Conservation (phyloP, 768 basidiomycete species). For the Pisolithus albus region DNA sequence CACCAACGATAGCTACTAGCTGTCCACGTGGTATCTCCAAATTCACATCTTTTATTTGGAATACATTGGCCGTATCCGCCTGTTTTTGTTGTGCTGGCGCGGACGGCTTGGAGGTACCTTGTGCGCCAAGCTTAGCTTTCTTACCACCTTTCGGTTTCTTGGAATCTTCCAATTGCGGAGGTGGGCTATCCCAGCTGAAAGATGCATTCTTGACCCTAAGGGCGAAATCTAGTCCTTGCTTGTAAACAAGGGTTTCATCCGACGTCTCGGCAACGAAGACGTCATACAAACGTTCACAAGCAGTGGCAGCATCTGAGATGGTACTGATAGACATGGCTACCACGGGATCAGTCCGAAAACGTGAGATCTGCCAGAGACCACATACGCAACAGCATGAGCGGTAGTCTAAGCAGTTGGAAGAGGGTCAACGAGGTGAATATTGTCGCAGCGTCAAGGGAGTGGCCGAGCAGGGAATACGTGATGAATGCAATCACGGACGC, state of each 20-base stretch:
- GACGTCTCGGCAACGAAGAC: conserved; percentile 83
- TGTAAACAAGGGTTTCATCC: conserved; percentile 48
- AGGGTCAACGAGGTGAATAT: conserved; percentile 82
- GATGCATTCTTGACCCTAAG: conserved; percentile 60
- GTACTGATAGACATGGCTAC: conserved; percentile 63
- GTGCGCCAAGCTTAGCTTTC: conserved; percentile 4
- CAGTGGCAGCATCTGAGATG: conserved; percentile 82
- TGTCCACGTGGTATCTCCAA: conserved; percentile 68
- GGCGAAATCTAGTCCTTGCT: conserved; percentile 53
- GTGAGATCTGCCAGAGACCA: conserved; percentile 1
- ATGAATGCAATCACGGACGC: conserved; percentile 75
- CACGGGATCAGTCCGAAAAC: conserved; percentile 4
- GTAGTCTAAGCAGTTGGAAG: conserved; percentile 77
- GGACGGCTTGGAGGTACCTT: conserved; percentile 12
- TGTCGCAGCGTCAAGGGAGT: conserved; percentile 57
- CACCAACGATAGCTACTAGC: conserved; percentile 79
- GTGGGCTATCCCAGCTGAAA: conserved; percentile 84
- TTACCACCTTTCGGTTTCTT: conserved; percentile 9
- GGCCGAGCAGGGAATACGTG: conserved; percentile 69
- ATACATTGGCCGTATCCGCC: conserved; percentile 36
- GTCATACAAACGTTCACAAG: conserved; percentile 63
- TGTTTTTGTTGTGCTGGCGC: conserved; percentile 24
- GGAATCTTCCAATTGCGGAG: conserved; percentile 38
- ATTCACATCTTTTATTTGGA: conserved; percentile 59
- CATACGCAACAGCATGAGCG: conserved; percentile 65